These are phyloP conservation scores for Raffaelea albimanens DNA, from an alignment of 2,329 filamentous ascomycete species.

Conservation along the genomic window DNA sequence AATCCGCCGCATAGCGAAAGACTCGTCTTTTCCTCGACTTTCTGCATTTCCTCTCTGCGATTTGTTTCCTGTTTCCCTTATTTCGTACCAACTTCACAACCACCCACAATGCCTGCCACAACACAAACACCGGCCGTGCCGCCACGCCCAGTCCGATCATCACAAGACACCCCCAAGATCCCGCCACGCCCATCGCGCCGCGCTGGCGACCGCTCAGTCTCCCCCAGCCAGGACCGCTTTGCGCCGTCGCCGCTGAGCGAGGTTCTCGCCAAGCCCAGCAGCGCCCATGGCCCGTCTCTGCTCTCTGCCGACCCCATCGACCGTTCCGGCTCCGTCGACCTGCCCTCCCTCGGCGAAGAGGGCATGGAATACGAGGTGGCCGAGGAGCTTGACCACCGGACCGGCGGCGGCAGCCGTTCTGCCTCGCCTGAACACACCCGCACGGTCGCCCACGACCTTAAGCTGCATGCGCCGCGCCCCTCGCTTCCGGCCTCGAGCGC, in stretches of 20 bases:
- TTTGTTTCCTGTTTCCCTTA: no score
- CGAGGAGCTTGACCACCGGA: conserved; percentile 29
- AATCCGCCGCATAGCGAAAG: no score
- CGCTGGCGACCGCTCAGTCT: conserved; percentile 65
- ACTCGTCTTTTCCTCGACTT: neutral
- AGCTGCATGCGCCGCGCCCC: conserved; percentile 82
- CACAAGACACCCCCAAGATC: conserved; percentile 55
- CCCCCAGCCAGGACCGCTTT: conserved; percentile 68
- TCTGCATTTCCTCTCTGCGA: no score
- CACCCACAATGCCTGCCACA: conserved; percentile 41
- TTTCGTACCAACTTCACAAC: conserved; percentile 8
- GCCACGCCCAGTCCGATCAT: conserved; percentile 43
- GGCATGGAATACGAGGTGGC: conserved; percentile 67
- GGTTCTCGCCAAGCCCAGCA: conserved; percentile 41
- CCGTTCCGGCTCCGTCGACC: conserved; percentile 66
- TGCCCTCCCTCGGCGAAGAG: conserved; percentile 83
- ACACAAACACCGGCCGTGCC: conserved; percentile 46
- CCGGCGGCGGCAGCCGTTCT: conserved; percentile 19
- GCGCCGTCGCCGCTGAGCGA: conserved; percentile 82
- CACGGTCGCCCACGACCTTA: conserved; percentile 69
- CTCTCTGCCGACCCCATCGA: conserved; percentile 30
- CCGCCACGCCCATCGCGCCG: conserved; percentile 66
- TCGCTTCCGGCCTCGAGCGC: conserved; percentile 74
- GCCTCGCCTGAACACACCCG: conserved; percentile 63
- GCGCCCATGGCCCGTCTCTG: conserved; percentile 22